Evolutionary conservation across 192 early-diverging fungal species (phyloP), one percentile per base, ranked within the genome.

Genomic region (Backusella westeae): DNA sequence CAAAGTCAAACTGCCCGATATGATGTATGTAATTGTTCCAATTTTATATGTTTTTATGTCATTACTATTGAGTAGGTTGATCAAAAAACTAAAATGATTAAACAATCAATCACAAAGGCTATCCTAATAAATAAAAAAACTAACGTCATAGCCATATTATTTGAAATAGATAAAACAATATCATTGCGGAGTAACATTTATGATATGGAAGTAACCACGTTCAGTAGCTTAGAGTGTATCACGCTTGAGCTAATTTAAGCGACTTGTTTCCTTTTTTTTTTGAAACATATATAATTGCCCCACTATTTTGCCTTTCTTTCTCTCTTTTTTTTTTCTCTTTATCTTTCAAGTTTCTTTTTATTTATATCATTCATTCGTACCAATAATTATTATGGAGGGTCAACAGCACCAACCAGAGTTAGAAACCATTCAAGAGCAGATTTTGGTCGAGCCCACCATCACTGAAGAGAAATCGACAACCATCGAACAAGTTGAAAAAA

Each of bases 121-220:
- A 63, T 23, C 23, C 23, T 23, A 23, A 39, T 39, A 39, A 39
- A 32, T 39, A 44, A 44, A 44, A 44, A 14, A 44, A 19, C 14
- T 44, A 63, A 29, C 8, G 56, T 12, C 21, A 63, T 14, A 29
- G 8, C 26, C 12, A 29, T 29, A 4, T 63, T 63, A 26, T 32
- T 32, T 12, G 26, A 63, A 63, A 32, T 63, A 26, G 23, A 26
- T 29, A 63, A 29, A 56, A 4, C 23, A 10, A 4, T 26, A 12
- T 26, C 23, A 63, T 63, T 14, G 21, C 56, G 56, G 56, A 63
- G 56, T 72, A 49, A 49, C 6, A 17, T 49, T 8, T 49, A 72
- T 49, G 26, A 29, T 39, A 10, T 44, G 7, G 26, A 29, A 72
- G 14, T 26, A 72, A 80, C 14, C 74, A 75, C 36, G 34, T 49